Percentiles rank a stretch among this genome's conserved stretches.
phyloP scores from a whole-genome alignment of 495 filamentous ascomycete species.

The Trichoderma gamsii region DNA sequence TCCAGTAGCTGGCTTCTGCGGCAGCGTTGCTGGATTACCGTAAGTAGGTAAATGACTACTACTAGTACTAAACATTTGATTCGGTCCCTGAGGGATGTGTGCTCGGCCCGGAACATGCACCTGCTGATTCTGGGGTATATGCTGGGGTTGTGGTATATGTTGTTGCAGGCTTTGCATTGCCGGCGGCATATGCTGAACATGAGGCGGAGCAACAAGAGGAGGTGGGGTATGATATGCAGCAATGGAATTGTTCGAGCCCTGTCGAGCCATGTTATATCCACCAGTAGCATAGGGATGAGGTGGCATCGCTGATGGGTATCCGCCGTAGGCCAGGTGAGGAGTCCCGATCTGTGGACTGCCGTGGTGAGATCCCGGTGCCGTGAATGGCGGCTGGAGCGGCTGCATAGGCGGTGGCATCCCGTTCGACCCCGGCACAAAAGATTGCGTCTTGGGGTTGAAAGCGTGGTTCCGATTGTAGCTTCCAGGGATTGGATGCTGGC shows the following conservation, averaged over 20 bases:
- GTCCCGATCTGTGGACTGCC: conserved; percentile 42
- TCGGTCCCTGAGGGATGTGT: conserved; percentile 27
- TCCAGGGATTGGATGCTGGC: conserved; percentile 70
- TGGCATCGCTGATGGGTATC: conserved; percentile 33
- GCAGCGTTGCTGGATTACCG: conserved; percentile 50
- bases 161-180: conserved; percentile 11
- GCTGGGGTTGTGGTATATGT: conserved; percentile 21
- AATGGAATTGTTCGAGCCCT: conserved; percentile 48
- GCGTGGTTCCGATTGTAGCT: conserved; percentile 68
- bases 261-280: conserved; percentile 47
- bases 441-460: conserved; percentile 89
- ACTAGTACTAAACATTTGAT: conserved; percentile 21
- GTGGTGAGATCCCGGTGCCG: conserved; percentile 33
- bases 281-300: conserved; percentile 32
- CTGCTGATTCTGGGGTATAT: conserved; percentile 31
- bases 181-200: conserved; percentile 13
- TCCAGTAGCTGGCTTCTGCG: conserved; percentile 48
- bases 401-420: conserved; percentile 40
- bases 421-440: conserved; percentile 65
- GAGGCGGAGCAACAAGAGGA: background rate
- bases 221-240: conserved; percentile 36
- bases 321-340: conserved; percentile 38
- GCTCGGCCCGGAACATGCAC: conserved; percentile 34
- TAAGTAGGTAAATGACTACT: conserved; percentile 46
- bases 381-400: conserved; percentile 27